Base-by-base conservation (phyloP, 331 rosid genomes). In the Malus hybrid region DNA sequence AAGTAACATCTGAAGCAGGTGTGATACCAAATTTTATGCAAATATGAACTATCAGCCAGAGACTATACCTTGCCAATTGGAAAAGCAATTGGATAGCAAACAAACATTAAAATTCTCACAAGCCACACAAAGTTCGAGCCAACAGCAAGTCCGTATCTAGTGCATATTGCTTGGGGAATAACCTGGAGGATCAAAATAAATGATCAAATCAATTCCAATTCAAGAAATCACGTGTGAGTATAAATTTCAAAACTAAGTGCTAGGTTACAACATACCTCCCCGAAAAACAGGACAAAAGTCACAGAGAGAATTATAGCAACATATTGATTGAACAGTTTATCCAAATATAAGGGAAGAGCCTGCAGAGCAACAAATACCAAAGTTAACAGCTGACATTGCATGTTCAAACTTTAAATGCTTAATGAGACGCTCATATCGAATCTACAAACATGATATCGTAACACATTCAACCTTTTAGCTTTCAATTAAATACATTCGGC, bases 271-370 rank as follows among this genome's bases (percentile, higher is more conserved):
- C 85, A 65, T 82, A 94, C 99, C 92, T 94, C 97, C 67, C 97
- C 99, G 14, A 95, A 89, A 65, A 85, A 81, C 70, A 92, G 85
- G 71, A 95, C 97, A 10, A 95, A 92, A 54, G 97, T 95, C 80
- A 95, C 99, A 29, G 97, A 90, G 65, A 95, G 97, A 84, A 95
- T 83, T 56, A 95, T 89, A 34, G 97, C 97, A 66, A 95, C 75
- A 83, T 80, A 90, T 83, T 84, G 96, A 86, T 92, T 92, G 93
- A 95, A 92, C 56, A 95, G 62, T 69, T 90, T 95, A 64, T 95
- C 99, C 78, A 95, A 85, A 84, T 90, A 92, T 77, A 92, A 65
- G 0, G 99, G 99, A 83, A 95, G 97, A 15, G 97, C 99, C 99
- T 95, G 90, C 82, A 77, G 56, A 80, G 65, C 67, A 85, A 72